These are phyloP conservation scores for Coffea canephora DNA, from an alignment of 257 asterid genomes.

Conservation along the genomic window DNA sequence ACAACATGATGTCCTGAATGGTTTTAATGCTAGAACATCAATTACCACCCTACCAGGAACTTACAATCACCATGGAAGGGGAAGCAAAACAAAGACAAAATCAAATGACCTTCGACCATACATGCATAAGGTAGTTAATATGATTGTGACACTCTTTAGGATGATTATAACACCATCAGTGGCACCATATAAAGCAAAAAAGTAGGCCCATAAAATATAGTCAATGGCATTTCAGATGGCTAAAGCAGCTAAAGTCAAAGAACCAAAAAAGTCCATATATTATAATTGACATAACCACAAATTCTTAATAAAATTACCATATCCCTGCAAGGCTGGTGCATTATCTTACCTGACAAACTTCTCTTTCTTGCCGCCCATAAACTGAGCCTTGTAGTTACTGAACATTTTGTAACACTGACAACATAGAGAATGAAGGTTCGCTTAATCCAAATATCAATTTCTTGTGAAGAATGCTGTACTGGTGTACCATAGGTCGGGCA, in stretches of 20 bases:
- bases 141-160: neutral
- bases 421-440: slow-evolving; percentile 30
- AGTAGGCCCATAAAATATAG: neutral
- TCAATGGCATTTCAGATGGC: neutral
- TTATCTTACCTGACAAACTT: slow-evolving; percentile 66
- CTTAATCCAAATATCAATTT: slow-evolving; percentile 19
- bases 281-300: neutral
- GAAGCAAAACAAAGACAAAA: neutral
- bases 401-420: slow-evolving; percentile 45
- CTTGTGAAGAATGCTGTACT: slow-evolving; percentile 3
- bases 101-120: neutral
- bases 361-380: slow-evolving; percentile 79
- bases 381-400: slow-evolving; percentile 56
- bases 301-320: neutral
- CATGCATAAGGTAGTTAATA: neutral
- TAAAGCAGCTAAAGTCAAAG: no score
- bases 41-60: neutral
- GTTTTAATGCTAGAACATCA: neutral
- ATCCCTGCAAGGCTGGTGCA: neutral
- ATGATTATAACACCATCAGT: neutral
- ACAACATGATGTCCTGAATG: neutral
- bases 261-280: neutral
- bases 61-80: neutral
- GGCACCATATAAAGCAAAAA: neutral
- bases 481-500: neutral